Percentiles rank a stretch among this genome's conserved stretches.
Conservation (phyloP, 371 early-diverging fungal genomes). For the Syncephalastrum monosporum region DNA sequence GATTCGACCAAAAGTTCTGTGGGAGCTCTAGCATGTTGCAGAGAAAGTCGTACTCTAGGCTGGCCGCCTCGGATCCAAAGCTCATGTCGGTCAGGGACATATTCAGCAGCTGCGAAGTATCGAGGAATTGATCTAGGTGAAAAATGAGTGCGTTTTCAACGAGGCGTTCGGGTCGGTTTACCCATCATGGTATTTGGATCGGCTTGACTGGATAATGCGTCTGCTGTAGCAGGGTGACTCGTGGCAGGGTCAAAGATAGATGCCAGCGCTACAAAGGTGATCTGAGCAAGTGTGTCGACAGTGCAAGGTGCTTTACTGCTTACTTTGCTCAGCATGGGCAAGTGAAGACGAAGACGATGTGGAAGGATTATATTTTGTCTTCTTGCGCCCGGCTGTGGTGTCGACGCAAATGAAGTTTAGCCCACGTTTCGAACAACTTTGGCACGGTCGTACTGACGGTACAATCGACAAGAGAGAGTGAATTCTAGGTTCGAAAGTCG, state of each 20-base stretch:
- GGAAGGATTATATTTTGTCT: constrained; percentile 66
- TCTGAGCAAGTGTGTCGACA: background rate
- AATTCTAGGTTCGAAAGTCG: background rate
- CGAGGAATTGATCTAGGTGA: constrained; percentile 5
- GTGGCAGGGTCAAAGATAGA: no score
- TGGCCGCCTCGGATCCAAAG: constrained; percentile 44
- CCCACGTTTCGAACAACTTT: constrained; percentile 79
- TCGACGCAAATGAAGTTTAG: constrained; percentile 75
- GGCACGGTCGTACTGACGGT: constrained; percentile 73
- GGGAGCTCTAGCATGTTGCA: constrained; percentile 39
- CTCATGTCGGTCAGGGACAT: constrained; percentile 38
- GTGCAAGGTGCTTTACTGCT: no score
- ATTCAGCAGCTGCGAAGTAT: constrained; percentile 22
- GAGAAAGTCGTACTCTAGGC: constrained; percentile 43
- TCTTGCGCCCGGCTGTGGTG: constrained; percentile 64
- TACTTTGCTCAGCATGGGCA: background rate
- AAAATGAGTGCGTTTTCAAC: constrained; percentile 3
- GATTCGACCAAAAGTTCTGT: constrained; percentile 17
- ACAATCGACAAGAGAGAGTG: background rate
- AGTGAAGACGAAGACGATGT: constrained; percentile 1
- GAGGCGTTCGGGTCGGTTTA: background rate
- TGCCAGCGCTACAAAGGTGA: no score
- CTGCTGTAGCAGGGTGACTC: no score
- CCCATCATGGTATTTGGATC: constrained; percentile 2
- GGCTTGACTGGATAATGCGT: background rate